Conservation (phyloP, 2,329 filamentous ascomycete genomes). For the Sporothrix dimorphospora region DNA sequence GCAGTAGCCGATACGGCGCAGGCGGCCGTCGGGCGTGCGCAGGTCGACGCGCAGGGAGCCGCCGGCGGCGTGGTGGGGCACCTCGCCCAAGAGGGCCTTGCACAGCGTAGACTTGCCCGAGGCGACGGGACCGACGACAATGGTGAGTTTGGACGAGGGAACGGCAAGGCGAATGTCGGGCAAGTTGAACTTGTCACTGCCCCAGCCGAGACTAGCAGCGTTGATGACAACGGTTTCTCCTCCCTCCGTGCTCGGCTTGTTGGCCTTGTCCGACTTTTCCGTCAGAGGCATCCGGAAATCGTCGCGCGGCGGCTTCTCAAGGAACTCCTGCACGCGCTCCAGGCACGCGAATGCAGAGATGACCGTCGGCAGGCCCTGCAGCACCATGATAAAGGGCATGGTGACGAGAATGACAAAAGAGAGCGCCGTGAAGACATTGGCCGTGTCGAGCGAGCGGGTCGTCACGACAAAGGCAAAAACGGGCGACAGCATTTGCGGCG, state of each 20-base stretch:
- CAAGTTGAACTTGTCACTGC: slow-evolving; percentile 38
- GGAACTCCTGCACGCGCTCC: slow-evolving; percentile 44
- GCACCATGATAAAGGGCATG: slow-evolving; percentile 39
- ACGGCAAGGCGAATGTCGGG: slow-evolving; percentile 43
- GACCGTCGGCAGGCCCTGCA: slow-evolving; percentile 42
- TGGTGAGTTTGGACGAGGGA: slow-evolving; percentile 40
- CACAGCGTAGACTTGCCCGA: slow-evolving; percentile 51
- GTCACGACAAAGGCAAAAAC: slow-evolving; percentile 41
- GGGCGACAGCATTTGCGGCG: slow-evolving; percentile 44
- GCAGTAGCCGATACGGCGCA: slow-evolving; percentile 44
- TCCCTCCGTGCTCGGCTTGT: not conserved
- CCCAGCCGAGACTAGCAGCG: slow-evolving; percentile 44
- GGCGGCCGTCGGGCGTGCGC: slow-evolving; percentile 26
- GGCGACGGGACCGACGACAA: slow-evolving; percentile 50
- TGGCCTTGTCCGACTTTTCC: not conserved
- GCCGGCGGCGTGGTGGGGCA: slow-evolving; percentile 38
- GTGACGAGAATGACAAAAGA: slow-evolving; percentile 44
- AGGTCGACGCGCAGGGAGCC: slow-evolving; percentile 34
- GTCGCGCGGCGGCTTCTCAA: slow-evolving; percentile 39
- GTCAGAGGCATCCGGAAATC: slow-evolving; percentile 36
- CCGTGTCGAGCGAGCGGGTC: slow-evolving; percentile 34
- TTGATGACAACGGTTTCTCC: not conserved
- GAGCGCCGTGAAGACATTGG: slow-evolving; percentile 40
- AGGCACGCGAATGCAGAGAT: slow-evolving; percentile 42
- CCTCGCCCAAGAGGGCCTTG: slow-evolving; percentile 46